These are phyloP conservation scores for Chimonanthus praecox DNA, from an alignment of 164 flowering plant species.

Conservation along the genomic window DNA sequence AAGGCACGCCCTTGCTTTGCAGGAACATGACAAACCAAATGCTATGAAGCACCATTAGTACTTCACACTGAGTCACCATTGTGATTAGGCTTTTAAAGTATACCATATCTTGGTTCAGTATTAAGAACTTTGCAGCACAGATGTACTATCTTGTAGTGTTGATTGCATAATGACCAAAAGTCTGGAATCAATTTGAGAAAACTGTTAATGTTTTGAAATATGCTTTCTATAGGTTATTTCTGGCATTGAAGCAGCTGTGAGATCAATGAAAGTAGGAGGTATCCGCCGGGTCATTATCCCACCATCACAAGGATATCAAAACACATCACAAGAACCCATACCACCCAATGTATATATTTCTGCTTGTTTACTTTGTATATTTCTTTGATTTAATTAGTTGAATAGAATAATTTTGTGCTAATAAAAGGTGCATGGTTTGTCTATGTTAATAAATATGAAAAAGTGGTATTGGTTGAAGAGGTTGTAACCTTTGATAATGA, in stretches of 20 bases:
- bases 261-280: conserved; percentile 76
- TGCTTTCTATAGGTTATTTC: conserved; percentile 48
- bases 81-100: no score
- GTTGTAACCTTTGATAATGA: background rate
- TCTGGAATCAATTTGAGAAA: background rate
- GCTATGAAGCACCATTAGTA: no score
- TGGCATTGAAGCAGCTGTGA: conserved; percentile 69
- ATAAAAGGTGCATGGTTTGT: background rate
- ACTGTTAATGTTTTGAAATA: conserved; percentile 6
- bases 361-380: background rate
- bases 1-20: no score
- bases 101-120: no score
- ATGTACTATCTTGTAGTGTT: background rate
- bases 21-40: no score
- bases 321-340: conserved; percentile 67
- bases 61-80: no score
- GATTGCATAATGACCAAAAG: background rate
- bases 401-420: background rate
- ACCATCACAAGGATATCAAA: conserved; percentile 82
- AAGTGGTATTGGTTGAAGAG: background rate
- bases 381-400: background rate
- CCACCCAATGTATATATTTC: conserved; percentile 64
- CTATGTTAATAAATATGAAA: background rate
- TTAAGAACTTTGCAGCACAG: no score
- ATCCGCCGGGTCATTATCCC: conserved; percentile 67